A percentile compares a stretch with the other conserved stretches of the same genome.
Evolutionary conservation across 164 flowering plant genomes (phyloP).

Genomic region (Tinospora cordifolia): DNA sequence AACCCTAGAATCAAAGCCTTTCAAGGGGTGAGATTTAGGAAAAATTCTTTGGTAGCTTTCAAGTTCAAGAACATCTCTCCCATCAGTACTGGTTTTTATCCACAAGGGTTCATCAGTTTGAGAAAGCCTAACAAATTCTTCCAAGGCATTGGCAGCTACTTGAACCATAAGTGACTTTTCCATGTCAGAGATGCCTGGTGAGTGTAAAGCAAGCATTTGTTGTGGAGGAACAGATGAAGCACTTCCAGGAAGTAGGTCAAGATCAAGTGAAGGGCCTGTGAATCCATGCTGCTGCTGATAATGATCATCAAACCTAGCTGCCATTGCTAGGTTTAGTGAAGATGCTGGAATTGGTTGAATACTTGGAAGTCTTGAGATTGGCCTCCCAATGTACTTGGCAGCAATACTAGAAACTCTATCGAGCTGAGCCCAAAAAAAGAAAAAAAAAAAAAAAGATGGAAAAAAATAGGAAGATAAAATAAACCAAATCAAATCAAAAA

Average conservation of each 20-base stretch:
- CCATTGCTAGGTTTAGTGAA: conserved; percentile 58
- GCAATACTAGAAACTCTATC: conserved; percentile 80
- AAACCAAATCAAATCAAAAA: background rate
- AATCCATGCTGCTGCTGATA: conserved; percentile 3
- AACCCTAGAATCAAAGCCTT: conserved; percentile 29
- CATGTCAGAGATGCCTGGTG: conserved; percentile 35
- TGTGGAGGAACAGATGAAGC: conserved; percentile 27
- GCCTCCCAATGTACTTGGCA: conserved; percentile 79
- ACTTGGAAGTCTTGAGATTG: conserved; percentile 64
- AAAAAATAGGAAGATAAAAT: background rate
- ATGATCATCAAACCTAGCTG: conserved; percentile 32
- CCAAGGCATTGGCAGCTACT: conserved; percentile 59
- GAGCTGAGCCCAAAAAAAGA: conserved; percentile 36
- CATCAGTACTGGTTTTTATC: conserved; percentile 38
- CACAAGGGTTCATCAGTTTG: conserved; percentile 50
- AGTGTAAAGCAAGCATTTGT: conserved; percentile 24
- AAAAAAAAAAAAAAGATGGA: background rate
- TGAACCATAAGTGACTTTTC: conserved; percentile 67
- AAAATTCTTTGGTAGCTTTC: conserved; percentile 50
- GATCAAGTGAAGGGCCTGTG: conserved; percentile 55
- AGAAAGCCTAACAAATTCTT: conserved; percentile 51
- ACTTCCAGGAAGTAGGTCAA: conserved; percentile 58
- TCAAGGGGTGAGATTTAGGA: conserved; percentile 34
- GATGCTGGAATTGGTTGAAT: conserved; percentile 55
- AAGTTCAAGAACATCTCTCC: conserved; percentile 40